phyloP scores from a whole-genome alignment of 2,329 filamentous ascomycete genomes.

The Polychaeton citri region DNA sequence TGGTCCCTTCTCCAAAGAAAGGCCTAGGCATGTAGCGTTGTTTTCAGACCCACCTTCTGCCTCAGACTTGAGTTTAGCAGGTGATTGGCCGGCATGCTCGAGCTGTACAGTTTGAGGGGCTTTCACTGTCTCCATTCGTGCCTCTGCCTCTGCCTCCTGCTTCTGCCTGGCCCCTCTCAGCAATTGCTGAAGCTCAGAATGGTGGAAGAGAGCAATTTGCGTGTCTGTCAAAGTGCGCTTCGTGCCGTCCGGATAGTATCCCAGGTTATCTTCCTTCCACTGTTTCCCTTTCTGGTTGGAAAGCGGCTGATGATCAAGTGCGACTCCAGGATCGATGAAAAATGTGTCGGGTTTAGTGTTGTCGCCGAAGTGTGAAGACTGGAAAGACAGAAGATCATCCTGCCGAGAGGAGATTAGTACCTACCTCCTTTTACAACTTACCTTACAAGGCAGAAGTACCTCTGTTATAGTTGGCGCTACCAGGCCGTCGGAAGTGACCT shows the following conservation, averaged over 20 bases:
- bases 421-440: conserved; percentile 10
- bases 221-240: conserved; percentile 85
- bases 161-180: conserved; percentile 33
- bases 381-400: conserved; percentile 31
- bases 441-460: not conserved
- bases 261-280: conserved; percentile 52
- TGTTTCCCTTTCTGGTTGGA: not conserved
- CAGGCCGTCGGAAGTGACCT: not conserved
- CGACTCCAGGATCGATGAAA: conserved; percentile 18
- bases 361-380: conserved; percentile 29
- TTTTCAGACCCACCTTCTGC: conserved; percentile 3
- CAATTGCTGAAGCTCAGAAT: conserved; percentile 69
- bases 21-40: conserved; percentile 4
- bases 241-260: conserved; percentile 74
- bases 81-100: too few species aligned
- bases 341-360: conserved; percentile 20
- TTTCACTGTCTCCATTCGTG: conserved; percentile 2
- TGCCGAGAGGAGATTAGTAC: conserved; percentile 19
- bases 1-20: not conserved
- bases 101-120: too few species aligned
- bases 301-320: conserved; percentile 12
- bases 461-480: conserved; percentile 2
- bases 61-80: too few species aligned
- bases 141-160: conserved; percentile 4
- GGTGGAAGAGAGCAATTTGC: conserved; percentile 79